phyloP scores from a whole-genome alignment of 345 rosid genomes.

The Xanthoceras sorbifolium region DNA sequence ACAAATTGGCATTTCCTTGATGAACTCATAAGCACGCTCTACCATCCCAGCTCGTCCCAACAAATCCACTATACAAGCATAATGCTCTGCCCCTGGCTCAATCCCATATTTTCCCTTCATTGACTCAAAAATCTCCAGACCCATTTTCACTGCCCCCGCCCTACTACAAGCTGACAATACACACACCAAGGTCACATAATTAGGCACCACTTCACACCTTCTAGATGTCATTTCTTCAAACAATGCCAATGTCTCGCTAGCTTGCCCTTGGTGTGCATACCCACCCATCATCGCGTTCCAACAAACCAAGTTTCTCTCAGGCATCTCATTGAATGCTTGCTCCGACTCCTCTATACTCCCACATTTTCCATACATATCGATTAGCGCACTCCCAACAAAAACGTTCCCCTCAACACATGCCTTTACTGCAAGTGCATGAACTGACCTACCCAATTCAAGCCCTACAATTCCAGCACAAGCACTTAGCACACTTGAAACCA shows the following conservation, averaged over 20 bases:
- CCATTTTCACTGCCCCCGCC: constrained; percentile 63
- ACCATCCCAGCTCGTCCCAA: constrained; percentile 84
- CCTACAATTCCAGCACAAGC: constrained; percentile 74
- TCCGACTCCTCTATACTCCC: constrained; percentile 67
- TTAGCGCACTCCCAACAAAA: constrained; percentile 75
- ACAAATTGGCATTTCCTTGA: constrained; percentile 59
- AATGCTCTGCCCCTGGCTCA: constrained; percentile 79
- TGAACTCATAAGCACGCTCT: constrained; percentile 58
- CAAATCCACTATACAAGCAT: constrained; percentile 82
- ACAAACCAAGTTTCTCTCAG: constrained; percentile 66
- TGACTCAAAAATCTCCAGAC: constrained; percentile 65
- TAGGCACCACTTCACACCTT: constrained; percentile 47
- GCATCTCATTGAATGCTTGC: constrained; percentile 57
- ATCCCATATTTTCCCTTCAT: constrained; percentile 58
- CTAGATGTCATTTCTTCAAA: constrained; percentile 54
- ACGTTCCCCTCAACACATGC: constrained; percentile 60
- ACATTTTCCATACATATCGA: constrained; percentile 96
- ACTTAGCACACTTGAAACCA: constrained; percentile 66
- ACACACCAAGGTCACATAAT: constrained; percentile 70
- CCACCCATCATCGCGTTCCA: constrained; percentile 77
- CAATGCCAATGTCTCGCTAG: constrained; percentile 53
- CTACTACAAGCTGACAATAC: constrained; percentile 87
- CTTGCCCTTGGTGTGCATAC: constrained; percentile 78
- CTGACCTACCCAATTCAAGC: constrained; percentile 68
- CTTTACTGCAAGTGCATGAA: constrained; percentile 72